Evolutionary conservation across 371 early-diverging fungal species (phyloP).

Genomic region (Mortierella sp.): DNA sequence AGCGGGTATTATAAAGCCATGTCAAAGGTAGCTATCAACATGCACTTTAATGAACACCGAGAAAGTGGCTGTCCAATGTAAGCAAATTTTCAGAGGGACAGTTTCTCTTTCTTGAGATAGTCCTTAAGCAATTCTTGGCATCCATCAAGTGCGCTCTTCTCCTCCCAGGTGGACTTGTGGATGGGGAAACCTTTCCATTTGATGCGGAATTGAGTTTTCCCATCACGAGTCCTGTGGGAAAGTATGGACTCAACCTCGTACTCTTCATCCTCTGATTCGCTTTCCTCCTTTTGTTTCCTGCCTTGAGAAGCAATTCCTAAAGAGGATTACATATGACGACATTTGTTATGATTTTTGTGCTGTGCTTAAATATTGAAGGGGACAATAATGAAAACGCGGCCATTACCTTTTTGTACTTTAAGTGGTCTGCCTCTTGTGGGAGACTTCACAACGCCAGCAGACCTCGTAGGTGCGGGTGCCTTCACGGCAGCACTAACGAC

Average conservation of each 20-base stretch:
- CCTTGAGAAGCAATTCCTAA: background rate
- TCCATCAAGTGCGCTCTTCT: background rate
- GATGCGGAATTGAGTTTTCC: background rate
- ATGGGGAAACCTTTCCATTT: conserved; percentile 25
- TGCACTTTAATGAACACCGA: background rate
- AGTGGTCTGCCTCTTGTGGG: background rate
- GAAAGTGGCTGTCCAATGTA: background rate
- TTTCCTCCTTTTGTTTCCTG: background rate
- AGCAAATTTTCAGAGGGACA: conserved; percentile 4
- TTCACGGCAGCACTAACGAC: background rate
- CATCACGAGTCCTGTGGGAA: conserved; percentile 6
- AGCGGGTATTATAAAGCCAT: background rate
- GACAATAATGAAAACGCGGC: background rate
- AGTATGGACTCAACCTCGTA: conserved; percentile 34
- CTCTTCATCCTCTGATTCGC: conserved; percentile 8
- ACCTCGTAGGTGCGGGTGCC: background rate
- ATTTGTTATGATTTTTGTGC: background rate
- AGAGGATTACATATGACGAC: background rate
- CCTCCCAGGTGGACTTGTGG: conserved; percentile 17
- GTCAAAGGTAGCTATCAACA: background rate
- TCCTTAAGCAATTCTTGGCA: conserved; percentile 18
- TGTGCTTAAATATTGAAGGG: background rate
- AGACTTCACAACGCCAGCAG: background rate
- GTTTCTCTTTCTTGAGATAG: conserved; percentile 3
- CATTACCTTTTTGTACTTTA: background rate